Conservation (phyloP, 257 asterid genomes). For the Petrea volubilis region DNA sequence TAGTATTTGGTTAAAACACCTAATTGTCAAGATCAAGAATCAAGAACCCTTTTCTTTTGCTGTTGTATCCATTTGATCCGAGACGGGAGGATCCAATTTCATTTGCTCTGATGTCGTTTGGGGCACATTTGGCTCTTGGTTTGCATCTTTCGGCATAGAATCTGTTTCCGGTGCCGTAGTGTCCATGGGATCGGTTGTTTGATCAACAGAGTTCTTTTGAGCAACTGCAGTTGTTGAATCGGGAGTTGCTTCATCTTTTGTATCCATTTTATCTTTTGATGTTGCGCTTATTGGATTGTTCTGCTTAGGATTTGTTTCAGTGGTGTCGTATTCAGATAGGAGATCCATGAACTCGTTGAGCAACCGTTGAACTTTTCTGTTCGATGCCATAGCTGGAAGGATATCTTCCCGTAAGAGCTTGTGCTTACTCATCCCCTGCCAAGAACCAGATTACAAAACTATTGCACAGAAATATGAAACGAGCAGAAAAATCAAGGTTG, state of each 20-base stretch:
- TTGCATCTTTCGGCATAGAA: constrained; percentile 20
- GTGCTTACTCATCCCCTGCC: constrained; percentile 90
- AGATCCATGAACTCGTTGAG: constrained; percentile 86
- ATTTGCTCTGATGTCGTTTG: constrained; percentile 37
- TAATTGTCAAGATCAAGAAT: constrained; percentile 31
- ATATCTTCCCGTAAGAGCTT: constrained; percentile 92
- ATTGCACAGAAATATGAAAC: neutral
- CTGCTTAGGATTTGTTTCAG: constrained; percentile 33
- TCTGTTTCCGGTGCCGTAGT: constrained; percentile 10
- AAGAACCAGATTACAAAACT: constrained; percentile 5
- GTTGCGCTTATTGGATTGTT: constrained; percentile 24
- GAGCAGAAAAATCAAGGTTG: neutral
- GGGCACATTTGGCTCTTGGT: constrained; percentile 20
- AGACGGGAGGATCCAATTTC: constrained; percentile 40
- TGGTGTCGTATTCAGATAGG: constrained; percentile 61
- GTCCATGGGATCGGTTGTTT: constrained; percentile 19
- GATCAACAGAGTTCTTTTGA: constrained; percentile 25
- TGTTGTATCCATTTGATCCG: constrained; percentile 20
- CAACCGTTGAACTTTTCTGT: constrained; percentile 86
- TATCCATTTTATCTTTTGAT: constrained; percentile 36
- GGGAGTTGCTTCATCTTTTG: constrained; percentile 16
- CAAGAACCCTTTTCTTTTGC: constrained; percentile 37
- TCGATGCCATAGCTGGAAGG: constrained; percentile 99
- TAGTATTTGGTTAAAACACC: neutral
- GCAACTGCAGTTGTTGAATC: constrained; percentile 28